Base-by-base conservation (phyloP, 2,329 filamentous ascomycete genomes). In the Blastomyces emzantsi region DNA sequence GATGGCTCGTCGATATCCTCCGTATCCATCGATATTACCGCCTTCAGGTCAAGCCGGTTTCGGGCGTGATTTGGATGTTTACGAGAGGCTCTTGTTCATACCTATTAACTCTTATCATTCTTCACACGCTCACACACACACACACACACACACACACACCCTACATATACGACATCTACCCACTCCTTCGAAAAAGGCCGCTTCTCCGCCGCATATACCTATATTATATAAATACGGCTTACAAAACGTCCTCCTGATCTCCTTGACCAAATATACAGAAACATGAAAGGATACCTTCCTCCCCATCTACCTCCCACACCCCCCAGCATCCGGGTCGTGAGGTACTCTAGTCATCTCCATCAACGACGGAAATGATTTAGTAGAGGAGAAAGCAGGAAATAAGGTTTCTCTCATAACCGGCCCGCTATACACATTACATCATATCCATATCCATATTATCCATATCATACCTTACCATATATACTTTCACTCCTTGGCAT, bases 11-110 rank as follows among this genome's bases (percentile, higher is more conserved):
- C 73, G n/a, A 67, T 69, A 8, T 73, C 73, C 8, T 73, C 72
- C 30, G 71, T 75, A 60, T 73, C 72, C 17, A 72, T 76, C 55
- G 74, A 76, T 61, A 67, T 76, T 3, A 70, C 72, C 52, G 73
- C 73, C 51, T 75, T 76, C 63, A 70, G 73, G 60, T 65, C 73
- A 33, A 69, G 68, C 19, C 68, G 72, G 60, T 66, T 68, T n/a
- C 61, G 68, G 57, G 33, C 56, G 55, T 69, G 51, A 66, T 60
- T 36, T 17, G 7, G 41, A n/a, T 7, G 8, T 36, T 36, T 59
- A 2, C n/a, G 17, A 22, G 15, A 41, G 8, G 6, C 25, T 28
- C 30, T 30, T 49, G 49, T 33, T 45, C 9, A 22, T 17, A 54
- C 41, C 25, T 2, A 19, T 60, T 47, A 43, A 41, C 8, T 4